Base-by-base conservation (phyloP, 1,284 basidiomycete species). In the Cutaneotrichosporon arboriforme region DNA sequence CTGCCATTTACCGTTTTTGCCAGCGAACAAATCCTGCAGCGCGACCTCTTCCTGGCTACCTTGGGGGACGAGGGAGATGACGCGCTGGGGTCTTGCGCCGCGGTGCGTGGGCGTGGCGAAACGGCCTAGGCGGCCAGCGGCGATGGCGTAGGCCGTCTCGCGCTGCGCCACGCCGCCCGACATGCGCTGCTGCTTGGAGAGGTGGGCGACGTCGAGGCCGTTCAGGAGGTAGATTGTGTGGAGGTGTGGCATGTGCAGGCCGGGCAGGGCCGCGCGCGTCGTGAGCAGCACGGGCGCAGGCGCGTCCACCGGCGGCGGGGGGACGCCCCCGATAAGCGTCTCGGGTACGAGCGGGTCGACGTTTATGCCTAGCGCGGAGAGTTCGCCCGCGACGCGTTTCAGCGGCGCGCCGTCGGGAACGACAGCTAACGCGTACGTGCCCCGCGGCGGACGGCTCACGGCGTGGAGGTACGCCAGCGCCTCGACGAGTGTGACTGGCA, bases 201-300 rank as follows among this genome's bases (percentile, higher is more conserved):
- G 35, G n/a, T 51, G 47, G 3, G 40, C 43, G n/a, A 61, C 34
- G 47, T 70, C 67, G n/a, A 70, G 51, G 8, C 68, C 68, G 35
- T 57, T 54, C 2, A 68, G 47, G 4, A 68, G 56, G 43, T 67
- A 67, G 26, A 70, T 56, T 4, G 62, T 66, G 49, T 64, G 63
- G 12, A 70, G 52, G 13, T 53, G 21, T 0, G 58, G 53, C 1
- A 70, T 52, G 50, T 70, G 65, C 14, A 70, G 43, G 1, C 68
- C 68, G 1, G 66, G 51, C 3, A 68, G 49, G 8, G 58, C 52
- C 1, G 62, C 58, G 33, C 68, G 52, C 15, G 50, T 52, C 2
- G 61, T 49, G 8, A 68, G 34, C 8, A 67, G 49, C 13, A 63
- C 42, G 5, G 60, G 59, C 39, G 56, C 26, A 14, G 35, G 23